Base-by-base conservation (phyloP, 352 stramenopile genomes). In the Aphanomyces invadans region DNA sequence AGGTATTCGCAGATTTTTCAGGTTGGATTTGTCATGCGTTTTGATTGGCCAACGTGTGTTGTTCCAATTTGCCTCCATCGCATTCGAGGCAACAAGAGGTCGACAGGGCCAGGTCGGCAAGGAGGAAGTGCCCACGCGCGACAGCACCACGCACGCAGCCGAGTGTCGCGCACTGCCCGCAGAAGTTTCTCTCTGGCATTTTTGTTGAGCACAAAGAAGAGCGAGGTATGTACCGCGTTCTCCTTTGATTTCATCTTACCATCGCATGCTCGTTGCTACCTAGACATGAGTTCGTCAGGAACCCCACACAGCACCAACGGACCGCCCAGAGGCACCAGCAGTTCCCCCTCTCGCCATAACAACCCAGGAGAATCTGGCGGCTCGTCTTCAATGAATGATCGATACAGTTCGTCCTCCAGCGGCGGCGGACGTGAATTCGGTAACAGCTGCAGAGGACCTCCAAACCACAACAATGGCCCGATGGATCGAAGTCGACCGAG, bases 1-100 rank as follows among this genome's bases (percentile, higher is more conserved):
- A 52, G 44, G 44, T 26, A 26, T 52, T 52, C 12, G 44, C 23
- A 9, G 44, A 9, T 25, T 23, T 52, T 9, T 25, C 23, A 25
- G 7, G 10, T 25, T 52, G 9, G 12, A 7, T 52, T 19, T 19
- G 9, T 52, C 44, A 9, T 52, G 44, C 44, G 21, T 33, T 57
- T 1, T 32, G 49, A 57, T 57, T 57, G 49, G 49, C 29, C 5
- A 15, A 57, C 29, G n/a, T 38, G 36, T 57, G 11, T 57, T 57
- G 49, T 57, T 57, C 49, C 49, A 39, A 57, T 57, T 57, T 9
- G 21, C 49, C 15, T 57, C 25, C 25, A 3, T 26, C 44, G 23
- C 7, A 21, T 19, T 9, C 7, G 44, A 19, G 21, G 29, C 29
- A 38, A 28, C 49, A 28, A 57, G 49, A 57, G 49, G 49, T 29